Conservation (phyloP, 2,329 filamentous ascomycete species). For the Fusarium secorum region DNA sequence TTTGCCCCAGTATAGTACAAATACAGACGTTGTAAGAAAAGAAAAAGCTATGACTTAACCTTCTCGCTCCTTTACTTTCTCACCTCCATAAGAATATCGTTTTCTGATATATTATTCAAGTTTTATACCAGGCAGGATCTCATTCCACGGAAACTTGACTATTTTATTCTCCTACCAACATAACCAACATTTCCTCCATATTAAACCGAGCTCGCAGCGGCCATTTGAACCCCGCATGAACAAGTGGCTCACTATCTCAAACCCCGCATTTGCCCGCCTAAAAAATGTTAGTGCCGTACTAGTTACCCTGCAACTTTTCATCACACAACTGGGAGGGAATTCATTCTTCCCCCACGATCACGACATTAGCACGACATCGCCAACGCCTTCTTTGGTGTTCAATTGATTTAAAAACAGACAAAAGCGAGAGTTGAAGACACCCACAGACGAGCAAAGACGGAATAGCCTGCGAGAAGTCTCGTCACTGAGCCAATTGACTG, state of each 20-base stretch:
- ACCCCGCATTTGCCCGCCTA: not conserved
- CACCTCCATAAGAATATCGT: not conserved
- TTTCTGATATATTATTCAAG: not conserved
- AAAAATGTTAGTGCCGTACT: slow-evolving; percentile 29
- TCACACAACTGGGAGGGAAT: slow-evolving; percentile 38
- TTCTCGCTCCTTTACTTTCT: not conserved
- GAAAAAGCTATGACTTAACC: not conserved
- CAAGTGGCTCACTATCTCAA: slow-evolving; percentile 25
- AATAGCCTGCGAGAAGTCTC: not conserved
- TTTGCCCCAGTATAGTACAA: not conserved
- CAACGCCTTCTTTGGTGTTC: slow-evolving; percentile 22
- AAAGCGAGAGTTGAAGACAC: not conserved
- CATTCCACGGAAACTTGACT: too few species aligned
- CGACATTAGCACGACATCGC: slow-evolving; percentile 41
- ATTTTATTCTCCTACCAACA: not conserved
- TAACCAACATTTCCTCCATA: not conserved
- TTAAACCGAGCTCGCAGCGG: not conserved
- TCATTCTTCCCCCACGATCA: slow-evolving; percentile 37
- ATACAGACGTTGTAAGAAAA: not conserved
- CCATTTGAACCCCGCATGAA: slow-evolving; percentile 34
- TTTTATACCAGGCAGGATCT: too few species aligned
- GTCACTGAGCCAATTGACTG: slow-evolving; percentile 1
- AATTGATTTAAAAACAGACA: slow-evolving; percentile 16
- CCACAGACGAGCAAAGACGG: not conserved
- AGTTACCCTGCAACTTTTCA: slow-evolving; percentile 4